These are phyloP conservation scores for Solanum chaucha DNA, from an alignment of 257 asterid genomes.

Conservation along the genomic window DNA sequence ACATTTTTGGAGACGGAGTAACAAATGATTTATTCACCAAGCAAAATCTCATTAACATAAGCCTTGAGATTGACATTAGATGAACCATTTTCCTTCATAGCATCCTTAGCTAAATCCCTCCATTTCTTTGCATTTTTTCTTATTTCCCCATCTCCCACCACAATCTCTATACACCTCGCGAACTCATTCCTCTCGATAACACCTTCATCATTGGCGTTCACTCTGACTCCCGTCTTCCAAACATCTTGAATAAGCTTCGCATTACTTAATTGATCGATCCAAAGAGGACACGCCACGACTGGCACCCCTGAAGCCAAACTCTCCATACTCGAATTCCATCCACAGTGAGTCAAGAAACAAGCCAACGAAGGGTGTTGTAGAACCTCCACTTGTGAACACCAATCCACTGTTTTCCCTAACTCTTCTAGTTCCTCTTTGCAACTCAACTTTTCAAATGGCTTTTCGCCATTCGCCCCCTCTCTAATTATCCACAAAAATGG, in stretches of 20 bases:
- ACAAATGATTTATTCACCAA: neutral
- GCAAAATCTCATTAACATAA: neutral
- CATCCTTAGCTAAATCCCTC: conserved; percentile 10
- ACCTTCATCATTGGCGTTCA: conserved; percentile 3
- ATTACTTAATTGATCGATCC: conserved; percentile 8
- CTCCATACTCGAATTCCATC: conserved; percentile 21
- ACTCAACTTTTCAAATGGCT: neutral
- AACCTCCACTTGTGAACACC: conserved; percentile 16
- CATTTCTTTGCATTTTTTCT: conserved; percentile 11
- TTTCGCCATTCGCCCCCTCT: neutral
- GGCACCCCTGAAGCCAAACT: conserved; percentile 14
- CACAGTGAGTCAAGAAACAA: conserved; percentile 10
- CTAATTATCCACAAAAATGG: conserved; percentile 24
- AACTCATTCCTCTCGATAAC: conserved; percentile 5
- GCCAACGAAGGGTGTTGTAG: conserved; percentile 5
- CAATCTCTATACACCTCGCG: conserved; percentile 10
- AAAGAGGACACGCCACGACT: conserved; percentile 12
- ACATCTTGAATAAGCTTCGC: conserved; percentile 13
- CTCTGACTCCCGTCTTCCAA: conserved; percentile 7
- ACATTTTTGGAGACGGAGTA: neutral
- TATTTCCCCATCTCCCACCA: conserved; percentile 2
- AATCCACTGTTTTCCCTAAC: conserved; percentile 7
- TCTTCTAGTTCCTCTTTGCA: conserved; percentile 9
- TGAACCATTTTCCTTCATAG: conserved; percentile 16
- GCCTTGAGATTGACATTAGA: conserved; percentile 4